phyloP scores from a whole-genome alignment of 2,329 filamentous ascomycete species.

The Colletotrichum sp. region DNA sequence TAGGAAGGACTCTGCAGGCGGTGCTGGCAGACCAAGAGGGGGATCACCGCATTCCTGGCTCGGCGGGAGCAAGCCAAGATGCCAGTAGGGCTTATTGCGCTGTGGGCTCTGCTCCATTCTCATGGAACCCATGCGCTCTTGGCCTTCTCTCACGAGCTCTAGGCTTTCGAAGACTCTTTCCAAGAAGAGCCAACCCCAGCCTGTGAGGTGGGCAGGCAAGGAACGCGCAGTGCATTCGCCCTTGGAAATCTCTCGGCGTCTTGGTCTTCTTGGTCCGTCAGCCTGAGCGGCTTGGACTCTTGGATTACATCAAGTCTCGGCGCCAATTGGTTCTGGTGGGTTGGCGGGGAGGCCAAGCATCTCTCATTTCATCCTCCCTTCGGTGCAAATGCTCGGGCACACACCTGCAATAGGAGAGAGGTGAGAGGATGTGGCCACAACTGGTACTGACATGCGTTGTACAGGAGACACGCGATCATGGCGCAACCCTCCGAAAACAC shows the following conservation, averaged over 20 bases:
- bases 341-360: constrained; percentile 5
- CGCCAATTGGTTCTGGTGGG: neutral
- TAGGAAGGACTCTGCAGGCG: constrained; percentile 14
- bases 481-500: neutral
- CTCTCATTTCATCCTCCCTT: constrained; percentile 1
- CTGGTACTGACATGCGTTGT: neutral
- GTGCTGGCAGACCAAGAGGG: constrained; percentile 1
- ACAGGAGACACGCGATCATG: neutral
- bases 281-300: constrained; percentile 3
- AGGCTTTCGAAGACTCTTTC: neutral
- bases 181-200: neutral
- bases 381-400: neutral
- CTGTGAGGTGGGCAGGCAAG: neutral
- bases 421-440: neutral
- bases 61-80: constrained; percentile 12
- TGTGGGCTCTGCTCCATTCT: constrained; percentile 11
- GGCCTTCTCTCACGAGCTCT: constrained; percentile 9
- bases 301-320: constrained; percentile 20
- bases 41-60: constrained; percentile 9
- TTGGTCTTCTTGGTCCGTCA: constrained; percentile 8
- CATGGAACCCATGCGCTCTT: constrained; percentile 13
- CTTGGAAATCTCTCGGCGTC: constrained; percentile 14
- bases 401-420: neutral
- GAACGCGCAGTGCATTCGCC: neutral
- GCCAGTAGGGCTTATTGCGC: constrained; percentile 5